Evolutionary conservation across 495 filamentous ascomycete species (phyloP).

Genomic region (Acidomyces sp.): DNA sequence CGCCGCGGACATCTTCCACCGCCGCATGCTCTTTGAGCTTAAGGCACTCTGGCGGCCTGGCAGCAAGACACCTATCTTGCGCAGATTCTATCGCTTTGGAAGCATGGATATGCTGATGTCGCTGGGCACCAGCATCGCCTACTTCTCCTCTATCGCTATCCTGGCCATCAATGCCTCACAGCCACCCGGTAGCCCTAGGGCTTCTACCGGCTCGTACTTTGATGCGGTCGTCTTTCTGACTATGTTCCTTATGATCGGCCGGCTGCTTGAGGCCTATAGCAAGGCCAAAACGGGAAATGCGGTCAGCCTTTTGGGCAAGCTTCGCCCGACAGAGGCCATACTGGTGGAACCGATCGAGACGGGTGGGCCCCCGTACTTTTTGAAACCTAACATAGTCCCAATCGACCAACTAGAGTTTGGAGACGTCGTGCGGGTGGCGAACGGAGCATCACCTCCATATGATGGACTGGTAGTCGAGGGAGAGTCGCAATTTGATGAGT

Average conservation of each 20-base stretch:
- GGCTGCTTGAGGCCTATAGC: slow-evolving; percentile 80
- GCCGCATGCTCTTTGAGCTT: slow-evolving; percentile 65
- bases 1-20: slow-evolving; percentile 76
- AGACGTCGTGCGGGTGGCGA: slow-evolving; percentile 61
- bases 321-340: slow-evolving; percentile 67
- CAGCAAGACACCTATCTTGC: slow-evolving; percentile 60
- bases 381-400: too few relatives aligned
- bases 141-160: slow-evolving; percentile 68
- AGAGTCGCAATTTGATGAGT: slow-evolving; percentile 68
- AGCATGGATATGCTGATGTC: slow-evolving; percentile 96
- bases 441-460: slow-evolving; percentile 76
- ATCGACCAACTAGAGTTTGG: slow-evolving; percentile 75
- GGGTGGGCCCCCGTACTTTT: too few relatives aligned
- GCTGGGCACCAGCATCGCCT: slow-evolving; percentile 77
- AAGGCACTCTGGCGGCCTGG: slow-evolving; percentile 64
- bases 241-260: slow-evolving; percentile 71
- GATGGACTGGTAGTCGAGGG: slow-evolving; percentile 62
- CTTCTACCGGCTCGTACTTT: slow-evolving; percentile 46
- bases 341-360: slow-evolving; percentile 38
- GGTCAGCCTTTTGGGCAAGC: slow-evolving; percentile 61
- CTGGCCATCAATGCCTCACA: slow-evolving; percentile 64
- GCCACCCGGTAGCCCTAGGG: slow-evolving; percentile 12
- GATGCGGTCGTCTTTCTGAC: slow-evolving; percentile 92
- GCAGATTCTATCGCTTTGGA: slow-evolving; percentile 80
- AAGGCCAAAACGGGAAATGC: slow-evolving; percentile 87